These are phyloP conservation scores for Sindora glabra DNA, from an alignment of 306 rosid species.

Conservation along the genomic window DNA sequence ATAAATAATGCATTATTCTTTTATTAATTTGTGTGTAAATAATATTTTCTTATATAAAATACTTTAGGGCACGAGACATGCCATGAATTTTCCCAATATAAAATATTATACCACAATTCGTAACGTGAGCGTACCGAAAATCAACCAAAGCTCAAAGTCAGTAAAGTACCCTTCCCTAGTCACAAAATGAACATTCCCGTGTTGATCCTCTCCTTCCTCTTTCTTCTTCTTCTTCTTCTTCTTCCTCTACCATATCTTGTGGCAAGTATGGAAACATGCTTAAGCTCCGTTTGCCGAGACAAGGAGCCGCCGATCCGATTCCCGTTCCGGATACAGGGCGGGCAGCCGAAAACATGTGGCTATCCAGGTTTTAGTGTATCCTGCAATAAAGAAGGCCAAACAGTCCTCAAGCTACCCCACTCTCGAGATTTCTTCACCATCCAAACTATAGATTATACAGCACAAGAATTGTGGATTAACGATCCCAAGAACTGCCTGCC, in stretches of 20 bases:
- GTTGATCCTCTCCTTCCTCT: neutral
- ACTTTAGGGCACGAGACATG: too few species aligned
- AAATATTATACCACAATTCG: too few species aligned
- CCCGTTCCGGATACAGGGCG: conserved; percentile 41
- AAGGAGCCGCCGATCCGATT: conserved; percentile 34
- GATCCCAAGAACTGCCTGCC: conserved; percentile 72
- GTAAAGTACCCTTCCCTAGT: neutral
- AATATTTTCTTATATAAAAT: too few species aligned
- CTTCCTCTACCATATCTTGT: conserved; percentile 6
- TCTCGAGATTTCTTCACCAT: conserved; percentile 42
- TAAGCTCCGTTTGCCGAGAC: conserved; percentile 16
- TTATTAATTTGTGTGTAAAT: too few species aligned
- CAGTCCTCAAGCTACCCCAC: conserved; percentile 42
- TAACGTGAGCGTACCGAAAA: too few species aligned
- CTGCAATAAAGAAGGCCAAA: conserved; percentile 31
- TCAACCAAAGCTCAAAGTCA: neutral
- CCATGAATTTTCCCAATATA: too few species aligned
- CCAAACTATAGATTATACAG: conserved; percentile 40
- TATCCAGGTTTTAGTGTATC: conserved; percentile 46
- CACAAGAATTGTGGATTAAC: conserved; percentile 54
- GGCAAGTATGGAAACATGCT: conserved; percentile 33
- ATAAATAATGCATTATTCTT: too few species aligned
- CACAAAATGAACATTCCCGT: conserved; percentile 27
- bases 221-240: conserved; percentile 9
- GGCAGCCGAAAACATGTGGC: conserved; percentile 37